Conservation (phyloP, 2,329 filamentous ascomycete genomes). For the Trichothecium sympodiale region DNA sequence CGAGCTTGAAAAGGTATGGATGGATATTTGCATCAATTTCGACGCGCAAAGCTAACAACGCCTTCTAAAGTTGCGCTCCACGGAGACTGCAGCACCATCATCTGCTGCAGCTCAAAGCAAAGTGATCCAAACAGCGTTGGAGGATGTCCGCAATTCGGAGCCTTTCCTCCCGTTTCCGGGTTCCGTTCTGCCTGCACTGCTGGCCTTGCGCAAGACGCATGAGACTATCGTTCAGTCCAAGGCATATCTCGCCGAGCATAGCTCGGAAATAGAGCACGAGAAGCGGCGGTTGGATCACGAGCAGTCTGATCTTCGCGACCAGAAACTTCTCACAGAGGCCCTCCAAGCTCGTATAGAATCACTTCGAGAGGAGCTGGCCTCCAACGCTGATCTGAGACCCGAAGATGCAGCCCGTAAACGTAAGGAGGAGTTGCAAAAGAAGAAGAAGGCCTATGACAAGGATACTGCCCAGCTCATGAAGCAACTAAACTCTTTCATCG, state of each 20-base stretch:
- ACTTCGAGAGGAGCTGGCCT: constrained; percentile 45
- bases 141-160: constrained; percentile 46
- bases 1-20: constrained; percentile 32
- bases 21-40: neutral
- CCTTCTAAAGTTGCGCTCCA: constrained; percentile 19
- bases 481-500: constrained; percentile 59
- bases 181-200: constrained; percentile 59
- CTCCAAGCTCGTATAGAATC: constrained; percentile 46
- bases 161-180: constrained; percentile 55
- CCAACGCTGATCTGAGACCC: constrained; percentile 45
- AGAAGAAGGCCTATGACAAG: constrained; percentile 47
- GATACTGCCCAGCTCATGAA: constrained; percentile 51
- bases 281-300: constrained; percentile 39
- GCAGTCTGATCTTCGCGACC: constrained; percentile 38
- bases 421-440: constrained; percentile 47
- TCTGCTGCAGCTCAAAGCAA: constrained; percentile 18
- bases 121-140: constrained; percentile 55
- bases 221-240: constrained; percentile 54
- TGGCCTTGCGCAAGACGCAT: constrained; percentile 59
- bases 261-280: constrained; percentile 27
- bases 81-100: constrained; percentile 11
- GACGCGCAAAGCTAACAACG: constrained; percentile 1
- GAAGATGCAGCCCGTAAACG: constrained; percentile 52
- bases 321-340: constrained; percentile 41
- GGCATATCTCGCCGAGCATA: constrained; percentile 39